phyloP scores from a whole-genome alignment of 2,329 filamentous ascomycete species.

The Orbilia quercus region DNA sequence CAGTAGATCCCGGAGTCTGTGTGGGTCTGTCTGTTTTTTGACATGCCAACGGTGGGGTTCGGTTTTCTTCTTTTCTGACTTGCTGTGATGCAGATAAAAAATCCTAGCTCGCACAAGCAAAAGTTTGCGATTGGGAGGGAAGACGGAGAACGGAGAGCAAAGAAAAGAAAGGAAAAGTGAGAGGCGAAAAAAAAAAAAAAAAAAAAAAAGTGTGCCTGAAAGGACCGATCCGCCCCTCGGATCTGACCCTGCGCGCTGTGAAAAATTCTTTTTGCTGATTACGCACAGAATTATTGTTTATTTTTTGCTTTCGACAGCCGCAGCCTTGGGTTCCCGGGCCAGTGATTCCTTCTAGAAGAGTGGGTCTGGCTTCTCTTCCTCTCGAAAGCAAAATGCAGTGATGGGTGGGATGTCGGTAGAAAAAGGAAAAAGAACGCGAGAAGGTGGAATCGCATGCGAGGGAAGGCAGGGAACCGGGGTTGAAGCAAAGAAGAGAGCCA shows the following conservation, averaged over 20 bases:
- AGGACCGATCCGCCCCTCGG: constrained; percentile 39
- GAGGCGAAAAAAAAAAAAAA: constrained; percentile 9
- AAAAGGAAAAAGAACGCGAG: constrained; percentile 57
- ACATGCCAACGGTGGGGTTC: constrained; percentile 55
- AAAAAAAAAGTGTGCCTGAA: constrained; percentile 29
- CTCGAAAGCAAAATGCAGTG: constrained; percentile 11
- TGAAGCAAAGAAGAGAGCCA: constrained; percentile 11
- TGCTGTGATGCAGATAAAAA: constrained; percentile 19
- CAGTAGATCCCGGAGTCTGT: constrained; percentile 45
- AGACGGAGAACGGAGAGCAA: constrained; percentile 34
- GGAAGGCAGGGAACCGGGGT: constrained; percentile 41
- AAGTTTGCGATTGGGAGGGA: constrained; percentile 36
- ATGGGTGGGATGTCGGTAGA: constrained; percentile 14
- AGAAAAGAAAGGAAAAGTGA: constrained; percentile 18
- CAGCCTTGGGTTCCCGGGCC: constrained; percentile 24
- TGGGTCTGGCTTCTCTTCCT: constrained; percentile 35
- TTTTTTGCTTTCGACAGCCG: constrained; percentile 19
- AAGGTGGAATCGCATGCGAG: constrained; percentile 53
- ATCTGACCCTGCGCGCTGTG: constrained; percentile 24
- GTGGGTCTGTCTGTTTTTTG: constrained; percentile 50
- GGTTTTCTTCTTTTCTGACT: constrained; percentile 38
- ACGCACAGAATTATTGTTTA: constrained; percentile 22
- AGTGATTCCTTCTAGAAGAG: constrained; percentile 36
- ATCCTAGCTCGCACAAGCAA: constrained; percentile 32
- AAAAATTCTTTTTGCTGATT: constrained; percentile 32